Evolutionary conservation across 345 rosid species (phyloP).

Genomic region (Sisymbrium altissimum): DNA sequence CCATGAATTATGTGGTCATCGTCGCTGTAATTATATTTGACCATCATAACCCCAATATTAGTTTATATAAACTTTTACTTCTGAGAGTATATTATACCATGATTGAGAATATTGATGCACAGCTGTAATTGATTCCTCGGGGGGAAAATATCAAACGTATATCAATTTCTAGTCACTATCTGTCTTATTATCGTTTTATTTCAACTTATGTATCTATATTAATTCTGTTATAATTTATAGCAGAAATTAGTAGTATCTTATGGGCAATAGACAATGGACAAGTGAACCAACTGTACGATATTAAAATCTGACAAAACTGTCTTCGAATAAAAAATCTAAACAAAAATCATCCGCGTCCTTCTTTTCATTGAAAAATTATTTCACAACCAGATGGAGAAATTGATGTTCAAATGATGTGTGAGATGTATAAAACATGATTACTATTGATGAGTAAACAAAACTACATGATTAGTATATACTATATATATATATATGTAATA

Average conservation of each 20-base stretch:
- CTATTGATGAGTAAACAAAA: neutral
- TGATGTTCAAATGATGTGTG: neutral
- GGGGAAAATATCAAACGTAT: neutral
- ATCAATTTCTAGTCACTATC: conserved; percentile 16
- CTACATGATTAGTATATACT: neutral
- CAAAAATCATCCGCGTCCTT: neutral
- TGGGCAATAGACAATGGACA: neutral
- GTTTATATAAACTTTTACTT: conserved; percentile 1
- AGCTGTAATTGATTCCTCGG: conserved; percentile 20
- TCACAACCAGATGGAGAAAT: neutral
- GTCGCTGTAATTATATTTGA: conserved; percentile 18
- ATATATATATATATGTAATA: no score
- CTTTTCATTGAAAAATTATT: neutral
- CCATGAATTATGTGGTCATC: conserved; percentile 15
- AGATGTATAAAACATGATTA: neutral
- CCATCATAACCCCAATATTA: neutral
- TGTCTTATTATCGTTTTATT: conserved; percentile 15
- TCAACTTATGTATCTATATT: neutral
- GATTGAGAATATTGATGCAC: conserved; percentile 24
- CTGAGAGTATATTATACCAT: neutral
- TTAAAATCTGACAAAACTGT: neutral
- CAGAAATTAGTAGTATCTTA: neutral
- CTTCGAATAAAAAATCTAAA: neutral
- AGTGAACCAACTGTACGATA: conserved; percentile 5
- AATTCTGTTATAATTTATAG: neutral